Evolutionary conservation across 1,284 basidiomycete species (phyloP).

Genomic region (Boletus semigastroideus): DNA sequence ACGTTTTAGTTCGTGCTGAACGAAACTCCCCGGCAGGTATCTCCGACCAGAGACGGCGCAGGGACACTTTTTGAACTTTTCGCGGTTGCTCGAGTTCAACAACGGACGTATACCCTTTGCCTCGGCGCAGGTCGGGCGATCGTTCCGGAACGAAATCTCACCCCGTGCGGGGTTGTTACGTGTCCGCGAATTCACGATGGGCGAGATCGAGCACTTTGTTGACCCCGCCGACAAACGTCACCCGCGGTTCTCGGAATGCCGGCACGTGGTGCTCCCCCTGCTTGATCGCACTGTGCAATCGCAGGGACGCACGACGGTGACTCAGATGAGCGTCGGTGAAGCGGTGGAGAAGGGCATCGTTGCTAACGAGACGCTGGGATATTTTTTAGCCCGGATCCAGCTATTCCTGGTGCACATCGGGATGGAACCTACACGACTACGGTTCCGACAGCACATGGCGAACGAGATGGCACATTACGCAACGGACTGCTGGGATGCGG

Average conservation of each 20-base stretch:
- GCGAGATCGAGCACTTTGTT: slow-evolving; percentile 99
- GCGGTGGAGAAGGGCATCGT: slow-evolving; percentile 87
- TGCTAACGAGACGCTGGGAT: slow-evolving; percentile 97
- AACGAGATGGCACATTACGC: slow-evolving; percentile 99
- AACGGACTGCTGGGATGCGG: slow-evolving; percentile 98
- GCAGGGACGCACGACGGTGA: slow-evolving; percentile 70
- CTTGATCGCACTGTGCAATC: slow-evolving; percentile 85
- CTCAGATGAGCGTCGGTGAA: slow-evolving; percentile 79
- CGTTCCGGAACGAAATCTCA: slow-evolving; percentile 98
- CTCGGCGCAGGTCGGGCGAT: slow-evolving; percentile 94
- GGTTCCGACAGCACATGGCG: slow-evolving; percentile 96
- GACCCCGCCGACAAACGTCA: slow-evolving; percentile 94
- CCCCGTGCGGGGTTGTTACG: slow-evolving; percentile 94
- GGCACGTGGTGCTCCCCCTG: slow-evolving; percentile 73
- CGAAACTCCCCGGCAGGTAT: slow-evolving; percentile 50
- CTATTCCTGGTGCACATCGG: slow-evolving; percentile 93
- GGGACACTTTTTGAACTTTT: slow-evolving; percentile 99
- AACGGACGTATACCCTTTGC: slow-evolving; percentile 96
- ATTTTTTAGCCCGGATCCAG: slow-evolving; percentile 94
- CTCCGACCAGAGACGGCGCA: slow-evolving; percentile 98
- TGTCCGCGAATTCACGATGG: slow-evolving; percentile 99
- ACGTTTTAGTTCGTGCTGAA: neutral
- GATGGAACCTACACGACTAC: slow-evolving; percentile 80
- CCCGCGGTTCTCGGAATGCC: slow-evolving; percentile 80
- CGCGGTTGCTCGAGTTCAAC: slow-evolving; percentile 96